These are phyloP conservation scores for Amesomyces nigricolor DNA, from an alignment of 2,329 filamentous ascomycete species.

Conservation along the genomic window DNA sequence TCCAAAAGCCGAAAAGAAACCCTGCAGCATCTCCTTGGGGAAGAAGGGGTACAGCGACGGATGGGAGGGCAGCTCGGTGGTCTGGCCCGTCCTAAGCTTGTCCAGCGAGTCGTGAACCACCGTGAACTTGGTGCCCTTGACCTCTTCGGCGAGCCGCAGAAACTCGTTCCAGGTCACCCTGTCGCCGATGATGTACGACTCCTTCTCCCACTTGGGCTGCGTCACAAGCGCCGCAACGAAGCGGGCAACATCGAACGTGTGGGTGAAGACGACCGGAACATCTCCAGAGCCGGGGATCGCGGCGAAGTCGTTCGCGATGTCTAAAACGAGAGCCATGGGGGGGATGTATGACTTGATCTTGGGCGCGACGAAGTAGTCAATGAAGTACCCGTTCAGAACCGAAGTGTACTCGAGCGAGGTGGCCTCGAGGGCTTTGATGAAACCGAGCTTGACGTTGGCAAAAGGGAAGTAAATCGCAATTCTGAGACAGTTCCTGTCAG, in stretches of 20 bases:
- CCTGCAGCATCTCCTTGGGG: slow-evolving; percentile 25
- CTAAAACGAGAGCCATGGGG: slow-evolving; percentile 38
- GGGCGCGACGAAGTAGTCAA: slow-evolving; percentile 42
- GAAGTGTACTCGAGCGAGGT: slow-evolving; percentile 35
- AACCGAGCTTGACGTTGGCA: background rate
- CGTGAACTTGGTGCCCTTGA: slow-evolving; percentile 34
- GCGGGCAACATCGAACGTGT: slow-evolving; percentile 43
- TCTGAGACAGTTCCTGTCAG: background rate
- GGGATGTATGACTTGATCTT: slow-evolving; percentile 35
- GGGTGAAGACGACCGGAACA: slow-evolving; percentile 41
- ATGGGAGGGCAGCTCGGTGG: slow-evolving; percentile 32
- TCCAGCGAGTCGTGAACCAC: slow-evolving; percentile 32
- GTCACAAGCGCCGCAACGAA: slow-evolving; percentile 40
- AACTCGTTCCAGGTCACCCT: slow-evolving; percentile 41
- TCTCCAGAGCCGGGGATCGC: slow-evolving; percentile 46
- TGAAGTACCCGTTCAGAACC: slow-evolving; percentile 39
- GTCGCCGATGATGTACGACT: slow-evolving; percentile 35
- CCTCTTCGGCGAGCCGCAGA: slow-evolving; percentile 37
- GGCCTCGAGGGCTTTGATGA: slow-evolving; percentile 25
- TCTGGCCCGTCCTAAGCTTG: slow-evolving; percentile 31
- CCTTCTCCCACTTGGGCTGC: slow-evolving; percentile 40
- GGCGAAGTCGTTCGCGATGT: slow-evolving; percentile 40
- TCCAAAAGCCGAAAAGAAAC: slow-evolving; percentile 23
- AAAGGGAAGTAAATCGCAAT: slow-evolving; percentile 11
- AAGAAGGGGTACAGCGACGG: slow-evolving; percentile 25